phyloP scores from a whole-genome alignment of 208 protist genomes.

The Wallacemonas collosoma region DNA sequence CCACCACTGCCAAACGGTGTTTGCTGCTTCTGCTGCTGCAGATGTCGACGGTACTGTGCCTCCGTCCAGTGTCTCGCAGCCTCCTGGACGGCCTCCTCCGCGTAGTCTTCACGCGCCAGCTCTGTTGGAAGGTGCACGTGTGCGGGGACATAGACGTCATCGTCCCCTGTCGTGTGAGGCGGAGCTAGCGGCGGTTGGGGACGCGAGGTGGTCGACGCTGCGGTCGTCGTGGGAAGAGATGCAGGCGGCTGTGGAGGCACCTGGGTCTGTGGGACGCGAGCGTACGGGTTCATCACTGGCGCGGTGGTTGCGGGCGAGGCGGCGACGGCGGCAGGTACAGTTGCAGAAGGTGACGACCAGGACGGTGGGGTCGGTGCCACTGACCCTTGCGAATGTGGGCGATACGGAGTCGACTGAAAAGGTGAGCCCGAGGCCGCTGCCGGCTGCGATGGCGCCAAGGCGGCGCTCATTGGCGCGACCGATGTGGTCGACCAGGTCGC shows the following conservation, averaged over 20 bases:
- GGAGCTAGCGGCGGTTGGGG: not conserved
- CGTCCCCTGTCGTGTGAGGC: not conserved
- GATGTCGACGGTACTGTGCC: conserved; percentile 28
- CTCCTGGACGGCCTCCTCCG: conserved; percentile 41
- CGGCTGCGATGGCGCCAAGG: too few species aligned
- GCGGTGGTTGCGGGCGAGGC: not conserved
- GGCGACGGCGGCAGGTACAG: too few species aligned
- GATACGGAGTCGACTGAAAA: not conserved
- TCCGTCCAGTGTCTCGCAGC: conserved; percentile 50
- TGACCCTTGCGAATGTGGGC: too few species aligned
- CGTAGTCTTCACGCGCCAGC: conserved; percentile 44
- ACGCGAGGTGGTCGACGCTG: not conserved
- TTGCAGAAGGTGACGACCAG: too few species aligned
- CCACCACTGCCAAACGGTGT: not conserved
- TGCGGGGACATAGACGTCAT: conserved; percentile 3
- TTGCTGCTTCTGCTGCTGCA: conserved; percentile 6
- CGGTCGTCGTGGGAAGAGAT: not conserved
- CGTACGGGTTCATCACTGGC: not conserved
- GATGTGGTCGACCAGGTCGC: too few species aligned
- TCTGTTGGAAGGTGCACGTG: conserved; percentile 21
- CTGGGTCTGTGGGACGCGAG: too few species aligned
- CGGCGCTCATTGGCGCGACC: too few species aligned
- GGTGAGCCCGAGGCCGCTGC: not conserved
- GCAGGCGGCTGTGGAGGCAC: not conserved
- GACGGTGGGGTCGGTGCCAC: too few species aligned